Evolutionary conservation across 2,329 filamentous ascomycete genomes (phyloP).

Genomic region (Grosmannia penicillata): DNA sequence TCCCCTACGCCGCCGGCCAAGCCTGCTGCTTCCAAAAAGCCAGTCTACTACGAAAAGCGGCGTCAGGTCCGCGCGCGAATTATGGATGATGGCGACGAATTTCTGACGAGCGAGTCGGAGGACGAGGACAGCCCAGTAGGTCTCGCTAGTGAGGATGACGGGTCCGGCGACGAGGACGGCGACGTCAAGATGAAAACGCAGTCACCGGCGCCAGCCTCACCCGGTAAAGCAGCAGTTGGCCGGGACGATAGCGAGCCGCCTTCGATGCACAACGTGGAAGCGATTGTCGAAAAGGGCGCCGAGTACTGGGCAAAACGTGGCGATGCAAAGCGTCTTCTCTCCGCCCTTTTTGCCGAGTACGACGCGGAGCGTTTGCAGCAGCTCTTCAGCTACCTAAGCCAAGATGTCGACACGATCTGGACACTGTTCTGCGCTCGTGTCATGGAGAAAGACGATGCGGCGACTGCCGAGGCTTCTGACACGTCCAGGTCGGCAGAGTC

Average conservation of each 20-base stretch:
- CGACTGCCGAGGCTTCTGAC: no score
- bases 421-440: conserved; percentile 4
- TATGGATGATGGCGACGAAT: conserved; percentile 28
- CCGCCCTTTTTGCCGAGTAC: conserved; percentile 5
- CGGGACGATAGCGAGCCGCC: neutral
- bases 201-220: neutral
- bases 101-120: conserved; percentile 30
- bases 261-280: conserved; percentile 3
- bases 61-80: neutral
- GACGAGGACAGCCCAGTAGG: no score
- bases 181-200: neutral
- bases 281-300: conserved; percentile 6
- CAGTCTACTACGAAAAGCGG: no score
- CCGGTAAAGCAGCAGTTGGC: neutral
- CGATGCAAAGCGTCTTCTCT: conserved; percentile 8
- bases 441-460: neutral
- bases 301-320: conserved; percentile 5
- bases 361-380: conserved; percentile 2
- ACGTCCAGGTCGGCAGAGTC: no score
- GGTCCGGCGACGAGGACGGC: neutral
- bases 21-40: no score
- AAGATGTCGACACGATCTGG: conserved; percentile 5
- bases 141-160: neutral
- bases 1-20: conserved; percentile 20
- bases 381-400: conserved; percentile 1